These are phyloP conservation scores for Gymnopilus dilepis DNA, from an alignment of 768 basidiomycete species.

Conservation along the genomic window DNA sequence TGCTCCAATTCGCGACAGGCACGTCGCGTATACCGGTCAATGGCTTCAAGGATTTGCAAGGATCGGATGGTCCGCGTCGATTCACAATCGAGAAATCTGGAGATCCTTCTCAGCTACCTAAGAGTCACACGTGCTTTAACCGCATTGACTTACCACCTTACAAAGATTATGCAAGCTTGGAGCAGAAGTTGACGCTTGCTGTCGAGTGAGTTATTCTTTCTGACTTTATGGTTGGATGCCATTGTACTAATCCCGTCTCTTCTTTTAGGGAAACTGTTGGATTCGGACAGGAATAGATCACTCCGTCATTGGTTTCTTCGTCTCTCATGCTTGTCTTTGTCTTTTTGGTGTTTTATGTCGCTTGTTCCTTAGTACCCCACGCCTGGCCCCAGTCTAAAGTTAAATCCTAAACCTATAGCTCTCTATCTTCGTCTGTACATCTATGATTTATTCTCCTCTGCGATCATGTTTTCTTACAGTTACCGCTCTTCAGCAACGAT, in stretches of 20 bases:
- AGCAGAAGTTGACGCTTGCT: conserved; percentile 93
- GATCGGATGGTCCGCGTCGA: conserved; percentile 93
- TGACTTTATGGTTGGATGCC: background rate
- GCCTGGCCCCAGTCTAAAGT: conserved; percentile 7
- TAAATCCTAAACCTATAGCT: background rate
- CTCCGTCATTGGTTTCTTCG: conserved; percentile 9
- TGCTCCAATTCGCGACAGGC: conserved; percentile 96
- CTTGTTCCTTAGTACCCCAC: conserved; percentile 3
- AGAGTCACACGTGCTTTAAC: conserved; percentile 97
- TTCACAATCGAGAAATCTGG: conserved; percentile 99
- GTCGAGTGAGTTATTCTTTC: conserved; percentile 73
- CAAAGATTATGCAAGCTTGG: conserved; percentile 91
- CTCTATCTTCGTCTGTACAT: conserved; percentile 15
- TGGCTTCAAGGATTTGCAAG: conserved; percentile 98
- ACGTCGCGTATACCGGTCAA: conserved; percentile 98
- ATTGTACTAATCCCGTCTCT: conserved; percentile 19
- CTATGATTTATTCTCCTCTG: conserved; percentile 17
- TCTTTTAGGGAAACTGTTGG: conserved; percentile 83
- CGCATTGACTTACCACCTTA: conserved; percentile 98
- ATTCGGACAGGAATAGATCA: conserved; percentile 85
- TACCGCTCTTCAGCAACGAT: background rate
- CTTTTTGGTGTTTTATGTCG: conserved; percentile 20
- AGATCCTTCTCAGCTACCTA: conserved; percentile 94
- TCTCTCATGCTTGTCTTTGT: conserved; percentile 6
- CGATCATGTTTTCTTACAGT: conserved; percentile 3